phyloP scores from a whole-genome alignment of 2,329 filamentous ascomycete species.

The Exophiala alcalophila region DNA sequence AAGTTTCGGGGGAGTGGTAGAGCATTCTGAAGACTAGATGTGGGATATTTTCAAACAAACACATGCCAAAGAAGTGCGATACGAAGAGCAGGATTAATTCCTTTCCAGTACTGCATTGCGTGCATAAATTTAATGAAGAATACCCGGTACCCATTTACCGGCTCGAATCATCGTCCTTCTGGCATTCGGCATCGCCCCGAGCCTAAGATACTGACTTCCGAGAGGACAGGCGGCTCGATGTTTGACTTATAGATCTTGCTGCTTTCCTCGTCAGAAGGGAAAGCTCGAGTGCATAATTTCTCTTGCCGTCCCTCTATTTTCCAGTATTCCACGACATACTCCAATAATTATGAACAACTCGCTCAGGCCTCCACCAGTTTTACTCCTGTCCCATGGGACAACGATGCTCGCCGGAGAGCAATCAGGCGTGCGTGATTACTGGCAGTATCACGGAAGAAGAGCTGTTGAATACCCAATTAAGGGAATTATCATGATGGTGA shows the following conservation, averaged over 20 bases:
- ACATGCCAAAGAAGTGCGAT: neutral
- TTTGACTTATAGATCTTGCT: no score
- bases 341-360: neutral
- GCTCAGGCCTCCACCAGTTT: conserved; percentile 48
- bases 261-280: neutral
- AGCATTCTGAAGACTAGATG: no score
- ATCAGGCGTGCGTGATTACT: conserved; percentile 60
- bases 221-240: neutral
- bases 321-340: neutral
- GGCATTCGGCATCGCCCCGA: neutral
- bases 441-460: conserved; percentile 63
- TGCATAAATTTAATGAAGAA: neutral
- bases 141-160: neutral
- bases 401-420: conserved; percentile 70
- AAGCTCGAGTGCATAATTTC: neutral
- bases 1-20: conserved; percentile 12
- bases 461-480: conserved; percentile 59
- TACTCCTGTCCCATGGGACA: conserved; percentile 69
- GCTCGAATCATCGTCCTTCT: neutral
- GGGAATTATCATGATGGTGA: conserved; percentile 63
- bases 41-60: no score
- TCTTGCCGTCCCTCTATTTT: neutral
- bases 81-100: neutral
- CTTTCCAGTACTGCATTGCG: neutral
- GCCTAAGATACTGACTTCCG: neutral